Percentiles rank a stretch among this genome's conserved stretches.
Conservation (phyloP, 2,329 filamentous ascomycete genomes). For the Shiraia sp. region DNA sequence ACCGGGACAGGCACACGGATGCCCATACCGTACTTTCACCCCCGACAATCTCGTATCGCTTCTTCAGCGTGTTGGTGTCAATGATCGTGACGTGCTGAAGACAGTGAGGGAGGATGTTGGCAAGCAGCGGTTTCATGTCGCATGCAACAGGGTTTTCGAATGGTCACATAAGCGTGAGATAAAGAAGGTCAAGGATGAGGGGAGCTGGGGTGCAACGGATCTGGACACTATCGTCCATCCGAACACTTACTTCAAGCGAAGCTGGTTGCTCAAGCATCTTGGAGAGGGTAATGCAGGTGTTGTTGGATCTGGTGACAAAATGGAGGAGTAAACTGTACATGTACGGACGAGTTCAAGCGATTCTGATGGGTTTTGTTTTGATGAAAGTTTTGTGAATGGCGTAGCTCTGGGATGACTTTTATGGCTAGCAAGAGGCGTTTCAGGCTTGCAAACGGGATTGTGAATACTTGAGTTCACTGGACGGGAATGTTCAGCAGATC, state of each 20-base stretch:
- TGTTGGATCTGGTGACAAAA: constrained; percentile 32
- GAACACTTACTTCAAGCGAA: constrained; percentile 97
- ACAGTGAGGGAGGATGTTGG: constrained; percentile 88
- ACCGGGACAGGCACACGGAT: constrained; percentile 89
- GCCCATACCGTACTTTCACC: constrained; percentile 91
- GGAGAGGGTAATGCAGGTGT: constrained; percentile 50
- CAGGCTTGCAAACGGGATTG: no score
- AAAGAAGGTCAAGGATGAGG: constrained; percentile 56
- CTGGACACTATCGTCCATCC: constrained; percentile 96
- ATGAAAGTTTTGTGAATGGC: no score
- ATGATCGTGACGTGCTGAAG: constrained; percentile 74
- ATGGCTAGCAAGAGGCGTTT: no score
- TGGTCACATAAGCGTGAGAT: constrained; percentile 70
- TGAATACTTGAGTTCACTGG: no score
- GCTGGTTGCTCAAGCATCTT: constrained; percentile 84
- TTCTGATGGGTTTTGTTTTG: no score
- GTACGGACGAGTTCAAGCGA: no score
- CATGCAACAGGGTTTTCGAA: constrained; percentile 96
- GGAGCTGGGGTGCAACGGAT: constrained; percentile 62
- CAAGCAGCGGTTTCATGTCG: constrained; percentile 88
- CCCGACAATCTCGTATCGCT: constrained; percentile 80
- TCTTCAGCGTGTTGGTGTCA: constrained; percentile 77
- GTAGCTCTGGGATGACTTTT: no score
- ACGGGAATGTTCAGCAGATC: no score
- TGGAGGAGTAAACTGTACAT: constrained; percentile 35